Evolutionary conservation across 495 filamentous ascomycete species (phyloP).

Genomic region (Talaromyces stipitatus): DNA sequence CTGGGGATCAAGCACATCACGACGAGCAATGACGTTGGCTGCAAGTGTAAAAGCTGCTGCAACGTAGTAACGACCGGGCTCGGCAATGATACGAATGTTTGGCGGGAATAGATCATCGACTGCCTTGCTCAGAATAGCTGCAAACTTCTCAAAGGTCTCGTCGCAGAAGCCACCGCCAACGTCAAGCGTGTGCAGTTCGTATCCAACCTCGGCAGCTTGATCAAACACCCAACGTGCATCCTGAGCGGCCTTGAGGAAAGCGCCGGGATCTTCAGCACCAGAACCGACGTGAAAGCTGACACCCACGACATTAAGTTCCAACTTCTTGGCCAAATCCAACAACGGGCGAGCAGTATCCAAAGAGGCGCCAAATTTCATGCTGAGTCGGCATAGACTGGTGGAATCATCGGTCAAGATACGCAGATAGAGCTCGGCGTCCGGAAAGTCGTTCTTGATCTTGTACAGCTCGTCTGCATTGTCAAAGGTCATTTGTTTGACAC

Average conservation of each 20-base stretch:
- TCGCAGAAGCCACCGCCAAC: conserved; percentile 88
- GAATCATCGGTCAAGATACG: conserved; percentile 96
- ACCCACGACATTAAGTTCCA: conserved; percentile 93
- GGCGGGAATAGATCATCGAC: conserved; percentile 84
- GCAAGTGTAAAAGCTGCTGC: conserved; percentile 88
- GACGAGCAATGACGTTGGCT: conserved; percentile 91
- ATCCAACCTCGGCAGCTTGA: conserved; percentile 71
- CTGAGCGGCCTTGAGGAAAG: conserved; percentile 81
- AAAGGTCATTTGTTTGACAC: conserved; percentile 98
- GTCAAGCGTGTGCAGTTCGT: conserved; percentile 77
- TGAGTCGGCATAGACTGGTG: conserved; percentile 84
- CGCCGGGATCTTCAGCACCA: conserved; percentile 80
- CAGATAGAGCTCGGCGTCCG: conserved; percentile 82
- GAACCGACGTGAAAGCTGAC: conserved; percentile 98
- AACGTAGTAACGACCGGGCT: conserved; percentile 94
- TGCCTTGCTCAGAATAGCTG: conserved; percentile 66
- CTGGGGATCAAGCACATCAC: conserved; percentile 61
- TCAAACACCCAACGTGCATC: conserved; percentile 89
- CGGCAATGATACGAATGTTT: conserved; percentile 81
- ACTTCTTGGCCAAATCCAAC: conserved; percentile 69
- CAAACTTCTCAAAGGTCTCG: conserved; percentile 88
- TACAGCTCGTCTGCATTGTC: conserved; percentile 97
- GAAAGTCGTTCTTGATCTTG: conserved; percentile 89
- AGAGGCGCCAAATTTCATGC: conserved; percentile 93
- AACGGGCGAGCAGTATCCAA: conserved; percentile 72